phyloP scores from a whole-genome alignment of 192 early-diverging fungal genomes.

The Entomortierella beljakovae region DNA sequence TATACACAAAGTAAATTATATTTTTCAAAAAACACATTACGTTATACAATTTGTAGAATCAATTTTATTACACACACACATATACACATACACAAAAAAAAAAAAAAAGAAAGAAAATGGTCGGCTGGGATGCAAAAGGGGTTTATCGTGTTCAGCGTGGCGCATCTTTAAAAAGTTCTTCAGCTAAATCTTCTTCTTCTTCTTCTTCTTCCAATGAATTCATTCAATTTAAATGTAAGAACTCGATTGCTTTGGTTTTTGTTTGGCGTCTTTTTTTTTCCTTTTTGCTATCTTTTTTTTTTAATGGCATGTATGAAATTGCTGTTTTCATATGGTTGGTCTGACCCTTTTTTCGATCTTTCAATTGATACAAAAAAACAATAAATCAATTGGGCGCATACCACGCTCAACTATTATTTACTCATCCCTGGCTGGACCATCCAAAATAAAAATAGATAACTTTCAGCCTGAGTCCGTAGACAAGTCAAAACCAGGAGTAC shows the following conservation, averaged over 20 bases:
- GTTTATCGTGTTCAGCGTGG: conserved; percentile 34
- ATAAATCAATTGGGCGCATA: too few species aligned
- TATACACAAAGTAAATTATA: too few species aligned
- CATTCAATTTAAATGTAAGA: conserved; percentile 51
- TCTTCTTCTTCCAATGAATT: conserved; percentile 14
- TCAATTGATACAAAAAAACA: too few species aligned
- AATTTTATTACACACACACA: too few species aligned
- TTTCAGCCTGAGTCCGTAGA: conserved; percentile 52
- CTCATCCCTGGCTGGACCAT: background rate
- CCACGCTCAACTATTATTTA: background rate
- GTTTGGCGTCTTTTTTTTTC: background rate
- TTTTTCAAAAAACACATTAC: too few species aligned
- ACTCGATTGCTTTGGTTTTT: background rate
- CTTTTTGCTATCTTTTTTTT: background rate
- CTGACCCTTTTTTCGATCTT: background rate
- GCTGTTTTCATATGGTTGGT: background rate
- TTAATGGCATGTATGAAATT: background rate
- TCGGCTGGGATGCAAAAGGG: conserved; percentile 46
- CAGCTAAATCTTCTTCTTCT: background rate
- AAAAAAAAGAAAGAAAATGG: conserved; percentile 12
- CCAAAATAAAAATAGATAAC: conserved; percentile 28
- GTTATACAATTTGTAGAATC: too few species aligned
- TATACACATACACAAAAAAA: too few species aligned
- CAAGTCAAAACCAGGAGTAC: conserved; percentile 38
- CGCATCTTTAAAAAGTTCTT: conserved; percentile 4